A percentile compares a stretch with the other conserved stretches of the same genome.
Evolutionary conservation across 352 stramenopile genomes (phyloP).

Genomic region (Peronospora destructor): DNA sequence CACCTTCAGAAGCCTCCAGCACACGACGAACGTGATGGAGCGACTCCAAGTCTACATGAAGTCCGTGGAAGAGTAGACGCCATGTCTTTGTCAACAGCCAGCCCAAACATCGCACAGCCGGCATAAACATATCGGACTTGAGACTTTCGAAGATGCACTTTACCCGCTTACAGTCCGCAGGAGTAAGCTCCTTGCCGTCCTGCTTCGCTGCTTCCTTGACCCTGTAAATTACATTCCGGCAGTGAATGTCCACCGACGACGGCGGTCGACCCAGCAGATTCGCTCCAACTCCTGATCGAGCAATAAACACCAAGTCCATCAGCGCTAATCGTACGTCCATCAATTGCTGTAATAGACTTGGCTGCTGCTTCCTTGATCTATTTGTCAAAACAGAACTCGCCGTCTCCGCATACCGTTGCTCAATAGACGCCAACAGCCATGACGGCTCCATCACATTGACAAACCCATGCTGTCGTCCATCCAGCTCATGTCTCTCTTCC

Average conservation of each 20-base stretch:
- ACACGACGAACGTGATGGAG: constrained; percentile 49
- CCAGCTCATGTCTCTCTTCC: neutral
- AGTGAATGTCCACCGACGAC: constrained; percentile 35
- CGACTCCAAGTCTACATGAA: constrained; percentile 66
- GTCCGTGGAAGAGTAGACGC: constrained; percentile 62
- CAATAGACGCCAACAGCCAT: constrained; percentile 66
- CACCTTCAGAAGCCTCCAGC: constrained; percentile 37
- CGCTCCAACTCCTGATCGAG: constrained; percentile 38
- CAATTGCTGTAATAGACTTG: constrained; percentile 23
- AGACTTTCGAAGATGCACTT: constrained; percentile 55
- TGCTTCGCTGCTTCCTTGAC: constrained; percentile 18
- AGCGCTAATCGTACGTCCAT: constrained; percentile 46
- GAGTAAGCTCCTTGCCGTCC: constrained; percentile 11
- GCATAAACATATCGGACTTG: constrained; percentile 72
- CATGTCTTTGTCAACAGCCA: constrained; percentile 78
- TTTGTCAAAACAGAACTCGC: constrained; percentile 27
- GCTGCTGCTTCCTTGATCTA: constrained; percentile 10
- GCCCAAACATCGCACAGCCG: constrained; percentile 60
- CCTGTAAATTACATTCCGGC: constrained; percentile 35
- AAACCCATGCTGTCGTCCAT: constrained; percentile 14
- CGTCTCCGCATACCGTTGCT: constrained; percentile 43
- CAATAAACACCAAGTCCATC: constrained; percentile 67
- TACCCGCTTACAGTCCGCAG: constrained; percentile 30
- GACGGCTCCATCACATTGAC: constrained; percentile 71
- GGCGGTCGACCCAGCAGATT: constrained; percentile 45